Evolutionary conservation across 805 yeast species (phyloP), one percentile per base, ranked within the genome.

Genomic region (Candida rishiriensis): DNA sequence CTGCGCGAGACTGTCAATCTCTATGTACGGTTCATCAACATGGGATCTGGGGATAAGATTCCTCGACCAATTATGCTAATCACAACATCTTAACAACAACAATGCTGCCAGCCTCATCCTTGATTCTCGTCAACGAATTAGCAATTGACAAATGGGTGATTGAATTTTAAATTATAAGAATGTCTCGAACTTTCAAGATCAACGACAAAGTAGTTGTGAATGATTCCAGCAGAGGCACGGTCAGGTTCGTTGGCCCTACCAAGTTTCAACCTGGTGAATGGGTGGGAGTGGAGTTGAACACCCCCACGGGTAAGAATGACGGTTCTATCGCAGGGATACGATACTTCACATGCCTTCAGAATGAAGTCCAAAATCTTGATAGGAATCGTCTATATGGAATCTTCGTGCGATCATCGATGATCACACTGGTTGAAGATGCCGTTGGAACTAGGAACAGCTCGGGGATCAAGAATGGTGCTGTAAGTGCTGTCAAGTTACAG

Each of bases 241-340:
- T 82, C 1, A 61, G 73, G 40, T 83, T 60, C 54, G 46, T 73
- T 2, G 88, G 88, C 0, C 42, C 52, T 12, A 78, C 87, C 0
- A 50, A 73, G 38, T 83, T 83, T 65, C 79, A 85, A 3, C 63
- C 72, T 0, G 88, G 88, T 0, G 53, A 47, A n/a, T 76, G 83
- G 82, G 58, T 72, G 3, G 83, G 82, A 1, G 54, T 77, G 3
- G 77, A 74, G 39, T 55, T 78, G 17, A 68, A 65, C 11, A 43
- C 44, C 1, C 52, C 70, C 0, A 46, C 32, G 1, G 82, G 82
- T 1, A 73, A 71, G 50, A 78, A 78, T 42, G 64, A 76, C 46
- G 83, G 83, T 1, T 56, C 72, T 0, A 70, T 78, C 0, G 59
- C 67, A 15, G 78, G 73, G 1, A 54, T 62, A 3, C 40, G 58